phyloP scores from a whole-genome alignment of 2,329 filamentous ascomycete species.

The Aureobasidium sp. region DNA sequence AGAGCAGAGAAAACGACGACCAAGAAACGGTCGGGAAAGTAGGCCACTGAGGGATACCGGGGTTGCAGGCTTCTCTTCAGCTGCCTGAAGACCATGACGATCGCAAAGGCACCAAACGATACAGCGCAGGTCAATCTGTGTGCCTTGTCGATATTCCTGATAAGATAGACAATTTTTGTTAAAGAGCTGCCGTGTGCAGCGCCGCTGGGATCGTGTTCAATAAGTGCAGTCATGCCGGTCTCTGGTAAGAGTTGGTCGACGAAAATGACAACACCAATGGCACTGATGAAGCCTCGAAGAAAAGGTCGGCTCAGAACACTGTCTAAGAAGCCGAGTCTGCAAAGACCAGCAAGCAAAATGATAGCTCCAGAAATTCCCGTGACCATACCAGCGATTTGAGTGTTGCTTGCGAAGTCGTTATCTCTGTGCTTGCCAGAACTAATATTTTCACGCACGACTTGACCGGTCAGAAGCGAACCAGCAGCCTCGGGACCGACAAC shows the following conservation, averaged over 20 bases:
- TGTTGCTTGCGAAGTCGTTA: conserved; percentile 63
- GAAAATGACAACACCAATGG: conserved; percentile 91
- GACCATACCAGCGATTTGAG: conserved; percentile 77
- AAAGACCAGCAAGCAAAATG: conserved; percentile 78
- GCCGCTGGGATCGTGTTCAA: conserved; percentile 47
- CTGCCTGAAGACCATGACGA: conserved; percentile 76
- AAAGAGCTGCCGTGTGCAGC: conserved; percentile 77
- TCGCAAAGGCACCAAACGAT: conserved; percentile 67
- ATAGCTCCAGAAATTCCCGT: conserved; percentile 81
- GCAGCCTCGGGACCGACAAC: conserved; percentile 92
- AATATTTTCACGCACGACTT: conserved; percentile 71
- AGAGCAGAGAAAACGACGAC: conserved; percentile 81
- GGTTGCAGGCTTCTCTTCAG: conserved; percentile 74
- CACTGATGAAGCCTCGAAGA: conserved; percentile 89
- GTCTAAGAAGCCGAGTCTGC: conserved; percentile 83
- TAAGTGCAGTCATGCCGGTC: conserved; percentile 62
- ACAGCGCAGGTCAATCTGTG: conserved; percentile 71
- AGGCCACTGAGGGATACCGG: conserved; percentile 70
- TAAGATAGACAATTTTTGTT: conserved; percentile 75
- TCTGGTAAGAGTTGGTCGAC: conserved; percentile 92
- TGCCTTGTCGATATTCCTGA: conserved; percentile 54
- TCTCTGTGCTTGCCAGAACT: conserved; percentile 56
- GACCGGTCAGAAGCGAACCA: conserved; percentile 81
- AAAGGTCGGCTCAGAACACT: conserved; percentile 91
- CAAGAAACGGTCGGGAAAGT: conserved; percentile 82